Evolutionary conservation across 163 green algal species (phyloP).

Genomic region (Smithsoniella earleae): DNA sequence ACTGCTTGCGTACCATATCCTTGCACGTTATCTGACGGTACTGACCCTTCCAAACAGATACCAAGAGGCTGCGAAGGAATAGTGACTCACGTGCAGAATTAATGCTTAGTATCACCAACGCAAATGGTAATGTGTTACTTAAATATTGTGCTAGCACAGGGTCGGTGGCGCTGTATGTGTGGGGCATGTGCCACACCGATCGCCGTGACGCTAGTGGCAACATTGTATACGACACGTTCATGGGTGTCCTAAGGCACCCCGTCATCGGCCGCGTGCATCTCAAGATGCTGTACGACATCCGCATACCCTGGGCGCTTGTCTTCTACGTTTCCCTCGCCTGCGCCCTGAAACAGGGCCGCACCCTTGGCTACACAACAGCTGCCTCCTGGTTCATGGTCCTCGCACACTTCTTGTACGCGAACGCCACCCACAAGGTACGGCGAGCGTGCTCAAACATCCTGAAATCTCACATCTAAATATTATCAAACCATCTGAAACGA

Average conservation of each 20-base stretch:
- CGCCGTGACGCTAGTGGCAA: neutral
- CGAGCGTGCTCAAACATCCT: too few species aligned
- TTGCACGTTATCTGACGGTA: too few species aligned
- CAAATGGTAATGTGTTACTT: too few species aligned
- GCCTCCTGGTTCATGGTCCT: constrained; percentile 5
- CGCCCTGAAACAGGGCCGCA: neutral
- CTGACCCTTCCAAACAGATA: too few species aligned
- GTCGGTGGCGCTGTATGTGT: neutral
- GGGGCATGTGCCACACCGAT: neutral
- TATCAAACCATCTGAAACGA: too few species aligned
- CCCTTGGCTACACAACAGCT: neutral
- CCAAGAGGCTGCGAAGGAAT: too few species aligned
- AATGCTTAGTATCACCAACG: too few species aligned
- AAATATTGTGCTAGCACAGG: too few species aligned
- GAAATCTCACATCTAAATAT: too few species aligned
- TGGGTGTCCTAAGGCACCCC: neutral
- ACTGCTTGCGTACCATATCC: too few species aligned
- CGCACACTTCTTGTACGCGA: constrained; percentile 16
- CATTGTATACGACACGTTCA: neutral
- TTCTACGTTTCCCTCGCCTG: neutral
- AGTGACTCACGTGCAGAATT: too few species aligned
- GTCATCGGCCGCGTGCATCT: neutral
- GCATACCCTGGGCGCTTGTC: neutral
- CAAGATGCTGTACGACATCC: constrained; percentile 5
- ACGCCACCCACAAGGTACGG: constrained; percentile 21